These are phyloP conservation scores for Aspergillus coremiiformis DNA, from an alignment of 495 filamentous ascomycete species.

Conservation along the genomic window DNA sequence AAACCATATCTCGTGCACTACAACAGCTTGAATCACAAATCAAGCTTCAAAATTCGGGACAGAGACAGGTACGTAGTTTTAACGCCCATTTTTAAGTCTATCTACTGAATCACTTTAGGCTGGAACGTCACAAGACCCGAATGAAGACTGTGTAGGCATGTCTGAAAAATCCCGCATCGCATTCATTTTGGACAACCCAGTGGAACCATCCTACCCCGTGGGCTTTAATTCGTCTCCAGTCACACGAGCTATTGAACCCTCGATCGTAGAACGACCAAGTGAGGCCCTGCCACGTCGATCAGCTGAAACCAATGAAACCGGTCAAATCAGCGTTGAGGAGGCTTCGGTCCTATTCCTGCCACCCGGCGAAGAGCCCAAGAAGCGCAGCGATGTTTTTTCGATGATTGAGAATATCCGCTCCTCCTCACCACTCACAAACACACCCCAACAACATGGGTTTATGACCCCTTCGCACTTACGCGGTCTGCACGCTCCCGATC, in stretches of 20 bases:
- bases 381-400: slow-evolving; percentile 48
- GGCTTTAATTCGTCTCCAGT: slow-evolving; percentile 25
- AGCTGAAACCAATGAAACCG: slow-evolving; percentile 1
- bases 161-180: slow-evolving; percentile 12
- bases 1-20: slow-evolving; percentile 41
- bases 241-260: slow-evolving; percentile 5
- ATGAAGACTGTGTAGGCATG: slow-evolving; percentile 1
- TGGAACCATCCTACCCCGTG: slow-evolving; percentile 1
- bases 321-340: not conserved
- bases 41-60: slow-evolving; percentile 33
- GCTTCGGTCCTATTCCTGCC: not conserved
- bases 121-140: slow-evolving; percentile 8
- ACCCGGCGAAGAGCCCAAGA: slow-evolving; percentile 44
- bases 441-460: slow-evolving; percentile 26
- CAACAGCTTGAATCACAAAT: slow-evolving; percentile 37
- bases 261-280: slow-evolving; percentile 4
- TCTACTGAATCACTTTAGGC: not conserved
- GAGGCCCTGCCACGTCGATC: slow-evolving; percentile 12
- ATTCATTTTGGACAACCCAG: slow-evolving; percentile 12
- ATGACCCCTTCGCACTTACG: slow-evolving; percentile 32
- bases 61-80: slow-evolving; percentile 16
- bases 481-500: slow-evolving; percentile 17
- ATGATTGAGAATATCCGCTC: slow-evolving; percentile 67
- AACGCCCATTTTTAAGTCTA: not conserved
- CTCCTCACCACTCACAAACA: slow-evolving; percentile 39